phyloP scores from a whole-genome alignment of 2,329 filamentous ascomycete genomes.

The Diaporthe sp. region DNA sequence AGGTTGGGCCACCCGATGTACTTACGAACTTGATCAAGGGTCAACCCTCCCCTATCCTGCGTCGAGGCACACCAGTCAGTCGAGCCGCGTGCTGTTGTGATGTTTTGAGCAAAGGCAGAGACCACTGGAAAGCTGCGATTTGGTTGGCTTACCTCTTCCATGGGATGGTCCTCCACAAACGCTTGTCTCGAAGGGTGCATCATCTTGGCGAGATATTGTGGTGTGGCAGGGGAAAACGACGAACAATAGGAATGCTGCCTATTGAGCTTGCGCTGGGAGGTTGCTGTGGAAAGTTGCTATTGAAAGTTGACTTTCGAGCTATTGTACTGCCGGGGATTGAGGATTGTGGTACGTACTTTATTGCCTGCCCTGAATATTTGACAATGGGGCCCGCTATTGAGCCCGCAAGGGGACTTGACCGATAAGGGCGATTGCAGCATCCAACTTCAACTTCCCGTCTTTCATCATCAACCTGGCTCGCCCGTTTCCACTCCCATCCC shows the following conservation, averaged over 20 bases:
- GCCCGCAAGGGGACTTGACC: slow-evolving; percentile 2
- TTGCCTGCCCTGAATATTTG: slow-evolving; percentile 3
- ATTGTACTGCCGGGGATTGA: slow-evolving; percentile 11
- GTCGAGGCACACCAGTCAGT: slow-evolving; percentile 47
- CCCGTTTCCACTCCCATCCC: slow-evolving; percentile 33
- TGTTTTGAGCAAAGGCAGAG: slow-evolving; percentile 43
- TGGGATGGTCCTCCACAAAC: slow-evolving; percentile 86
- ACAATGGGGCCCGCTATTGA: not conserved
- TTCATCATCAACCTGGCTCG: slow-evolving; percentile 23
- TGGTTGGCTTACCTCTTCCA: slow-evolving; percentile 70
- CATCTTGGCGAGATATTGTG: slow-evolving; percentile 55
- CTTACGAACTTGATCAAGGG: slow-evolving; percentile 64
- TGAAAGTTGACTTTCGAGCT: slow-evolving; percentile 27
- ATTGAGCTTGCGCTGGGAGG: not conserved
- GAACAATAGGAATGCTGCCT: not conserved
- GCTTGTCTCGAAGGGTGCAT: slow-evolving; percentile 93
- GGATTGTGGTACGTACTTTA: not conserved
- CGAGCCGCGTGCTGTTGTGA: slow-evolving; percentile 42
- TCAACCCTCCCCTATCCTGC: slow-evolving; percentile 57
- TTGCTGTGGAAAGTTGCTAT: not conserved
- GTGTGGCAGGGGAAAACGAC: not conserved
- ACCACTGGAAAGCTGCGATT: slow-evolving; percentile 35
- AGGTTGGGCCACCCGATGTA: slow-evolving; percentile 11
- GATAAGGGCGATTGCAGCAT: slow-evolving; percentile 33
- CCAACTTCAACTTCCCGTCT: slow-evolving; percentile 28